phyloP scores from a whole-genome alignment of 352 stramenopile genomes.

The Globisporangium paddicum region DNA sequence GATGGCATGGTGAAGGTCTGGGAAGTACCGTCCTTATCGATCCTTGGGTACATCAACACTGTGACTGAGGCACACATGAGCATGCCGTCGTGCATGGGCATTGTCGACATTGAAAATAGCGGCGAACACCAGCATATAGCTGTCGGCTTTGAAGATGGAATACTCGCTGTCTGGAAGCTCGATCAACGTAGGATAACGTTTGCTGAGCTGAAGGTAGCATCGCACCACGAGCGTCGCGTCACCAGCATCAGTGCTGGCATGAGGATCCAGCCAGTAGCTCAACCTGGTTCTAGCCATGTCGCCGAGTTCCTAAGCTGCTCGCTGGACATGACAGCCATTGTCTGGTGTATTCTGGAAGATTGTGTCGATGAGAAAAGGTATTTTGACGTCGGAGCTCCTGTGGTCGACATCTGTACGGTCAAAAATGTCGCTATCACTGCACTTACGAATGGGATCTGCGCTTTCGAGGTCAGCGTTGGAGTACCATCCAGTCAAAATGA shows the following conservation, averaged over 20 bases:
- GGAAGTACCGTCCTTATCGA: slow-evolving; percentile 28
- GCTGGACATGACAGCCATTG: slow-evolving; percentile 59
- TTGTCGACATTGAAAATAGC: slow-evolving; percentile 7
- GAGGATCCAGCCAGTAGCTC: neutral
- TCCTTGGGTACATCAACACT: slow-evolving; percentile 38
- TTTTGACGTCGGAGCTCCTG: slow-evolving; percentile 51
- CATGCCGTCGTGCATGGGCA: slow-evolving; percentile 34
- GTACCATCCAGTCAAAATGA: neutral
- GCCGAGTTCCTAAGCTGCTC: slow-evolving; percentile 41
- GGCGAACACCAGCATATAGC: slow-evolving; percentile 7
- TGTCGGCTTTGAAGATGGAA: slow-evolving; percentile 58
- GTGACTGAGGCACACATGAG: slow-evolving; percentile 18
- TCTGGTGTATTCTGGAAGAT: slow-evolving; percentile 33
- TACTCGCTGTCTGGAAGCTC: slow-evolving; percentile 34
- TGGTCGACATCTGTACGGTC: slow-evolving; percentile 39
- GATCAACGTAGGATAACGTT: slow-evolving; percentile 16
- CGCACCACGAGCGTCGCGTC: slow-evolving; percentile 41
- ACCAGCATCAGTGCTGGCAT: slow-evolving; percentile 21
- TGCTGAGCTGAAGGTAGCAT: slow-evolving; percentile 19
- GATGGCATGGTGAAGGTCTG: slow-evolving; percentile 65
- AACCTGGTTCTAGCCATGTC: neutral
- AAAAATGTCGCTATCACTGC: slow-evolving; percentile 22
- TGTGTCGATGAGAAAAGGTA: slow-evolving; percentile 47
- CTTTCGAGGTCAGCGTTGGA: slow-evolving; percentile 10
- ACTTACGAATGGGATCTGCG: slow-evolving; percentile 36